Evolutionary conservation across 768 basidiomycete genomes (phyloP).

Genomic region (Phanerochaete sordida): DNA sequence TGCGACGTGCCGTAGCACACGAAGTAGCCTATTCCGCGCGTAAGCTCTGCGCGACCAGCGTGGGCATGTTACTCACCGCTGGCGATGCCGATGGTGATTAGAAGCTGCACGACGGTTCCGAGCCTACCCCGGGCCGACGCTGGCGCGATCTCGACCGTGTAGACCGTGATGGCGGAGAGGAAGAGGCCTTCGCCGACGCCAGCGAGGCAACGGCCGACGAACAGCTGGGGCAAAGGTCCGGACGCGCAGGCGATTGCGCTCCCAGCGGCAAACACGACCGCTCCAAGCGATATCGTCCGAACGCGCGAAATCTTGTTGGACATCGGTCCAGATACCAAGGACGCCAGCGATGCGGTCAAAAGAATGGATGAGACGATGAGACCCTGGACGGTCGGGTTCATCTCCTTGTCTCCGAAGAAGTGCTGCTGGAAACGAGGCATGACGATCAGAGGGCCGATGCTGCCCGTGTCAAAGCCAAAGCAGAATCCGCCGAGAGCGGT

Average conservation of each 20-base stretch:
- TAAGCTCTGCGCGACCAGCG: background rate
- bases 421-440: conserved; percentile 41
- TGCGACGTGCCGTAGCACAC: conserved; percentile 35
- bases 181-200: conserved; percentile 46
- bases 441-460: conserved; percentile 42
- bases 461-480: conserved; percentile 34
- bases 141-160: conserved; percentile 41
- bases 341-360: conserved; percentile 37
- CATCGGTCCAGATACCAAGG: conserved; percentile 38
- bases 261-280: conserved; percentile 38
- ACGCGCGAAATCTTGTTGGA: conserved; percentile 46
- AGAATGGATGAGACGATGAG: conserved; percentile 42
- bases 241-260: conserved; percentile 36
- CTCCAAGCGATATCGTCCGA: conserved; percentile 40
- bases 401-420: conserved; percentile 26
- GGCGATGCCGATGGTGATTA: conserved; percentile 41
- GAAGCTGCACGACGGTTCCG: conserved; percentile 38
- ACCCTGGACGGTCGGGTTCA: conserved; percentile 37
- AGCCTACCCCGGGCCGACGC: conserved; percentile 37
- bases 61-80: conserved; percentile 24
- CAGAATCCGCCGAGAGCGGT: conserved; percentile 30
- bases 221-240: conserved; percentile 32
- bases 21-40: conserved; percentile 31
- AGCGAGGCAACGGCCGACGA: conserved; percentile 42
- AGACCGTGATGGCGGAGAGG: conserved; percentile 38